A percentile compares a stretch with the other conserved stretches of the same genome.
Conservation (phyloP, 257 asterid genomes). For the Scutellaria galericulata region DNA sequence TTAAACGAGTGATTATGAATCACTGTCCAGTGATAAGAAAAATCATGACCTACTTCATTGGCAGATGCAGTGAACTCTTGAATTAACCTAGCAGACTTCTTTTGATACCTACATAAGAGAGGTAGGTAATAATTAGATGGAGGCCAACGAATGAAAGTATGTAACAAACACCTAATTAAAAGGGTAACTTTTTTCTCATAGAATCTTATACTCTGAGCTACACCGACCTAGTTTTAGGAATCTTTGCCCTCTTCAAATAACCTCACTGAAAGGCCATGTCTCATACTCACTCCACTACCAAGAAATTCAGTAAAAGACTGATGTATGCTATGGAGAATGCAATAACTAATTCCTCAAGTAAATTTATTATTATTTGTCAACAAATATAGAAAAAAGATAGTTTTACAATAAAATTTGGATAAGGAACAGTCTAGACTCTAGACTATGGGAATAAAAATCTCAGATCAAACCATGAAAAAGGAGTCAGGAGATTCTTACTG, state of each 20-base stretch:
- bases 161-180: conserved; percentile 9
- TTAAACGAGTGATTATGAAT: conserved; percentile 21
- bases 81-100: conserved; percentile 82
- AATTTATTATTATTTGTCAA: neutral
- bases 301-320: conserved; percentile 17
- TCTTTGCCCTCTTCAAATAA: conserved; percentile 14
- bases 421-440: no score
- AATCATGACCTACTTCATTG: conserved; percentile 66
- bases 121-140: conserved; percentile 8
- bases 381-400: neutral
- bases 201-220: neutral
- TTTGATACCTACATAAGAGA: conserved; percentile 72
- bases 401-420: neutral
- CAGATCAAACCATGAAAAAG: conserved; percentile 18
- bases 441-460: conserved; percentile 24
- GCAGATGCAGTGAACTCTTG: conserved; percentile 96
- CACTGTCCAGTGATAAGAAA: neutral
- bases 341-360: conserved; percentile 11
- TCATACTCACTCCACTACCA: conserved; percentile 25
- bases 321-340: neutral
- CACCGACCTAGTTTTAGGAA: conserved; percentile 1
- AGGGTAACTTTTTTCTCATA: neutral
- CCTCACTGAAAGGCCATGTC: conserved; percentile 6
- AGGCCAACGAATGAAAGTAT: conserved; percentile 12
- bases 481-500: conserved; percentile 59